These are phyloP conservation scores for Syzygium syzygioides DNA, from an alignment of 441 rosid genomes.

Conservation along the genomic window DNA sequence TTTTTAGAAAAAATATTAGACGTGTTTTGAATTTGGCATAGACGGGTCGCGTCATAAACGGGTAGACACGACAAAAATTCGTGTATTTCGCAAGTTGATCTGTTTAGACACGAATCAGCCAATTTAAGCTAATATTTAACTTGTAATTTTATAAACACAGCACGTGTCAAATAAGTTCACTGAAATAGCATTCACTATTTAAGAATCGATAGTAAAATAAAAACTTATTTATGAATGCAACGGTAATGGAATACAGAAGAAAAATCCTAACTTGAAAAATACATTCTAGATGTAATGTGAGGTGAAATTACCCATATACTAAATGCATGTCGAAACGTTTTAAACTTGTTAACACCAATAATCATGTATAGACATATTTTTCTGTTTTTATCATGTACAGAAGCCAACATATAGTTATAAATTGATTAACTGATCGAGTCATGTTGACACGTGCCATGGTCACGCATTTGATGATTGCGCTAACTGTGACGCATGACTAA, in stretches of 20 bases:
- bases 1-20: background rate
- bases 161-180: background rate
- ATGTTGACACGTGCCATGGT: background rate
- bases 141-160: background rate
- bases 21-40: background rate
- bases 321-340: background rate
- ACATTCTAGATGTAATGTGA: background rate
- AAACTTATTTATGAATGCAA: background rate
- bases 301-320: background rate
- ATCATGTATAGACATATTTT: background rate
- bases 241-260: background rate
- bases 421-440: background rate
- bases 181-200: background rate
- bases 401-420: background rate
- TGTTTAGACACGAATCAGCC: background rate
- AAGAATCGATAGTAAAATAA: background rate
- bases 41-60: background rate
- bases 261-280: background rate
- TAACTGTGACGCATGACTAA: accelerated
- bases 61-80: background rate
- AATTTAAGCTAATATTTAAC: background rate
- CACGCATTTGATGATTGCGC: background rate
- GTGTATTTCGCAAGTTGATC: background rate
- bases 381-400: background rate
- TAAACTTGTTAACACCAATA: background rate